phyloP scores from a whole-genome alignment of 2,329 filamentous ascomycete species.

The Apiospora marii region DNA sequence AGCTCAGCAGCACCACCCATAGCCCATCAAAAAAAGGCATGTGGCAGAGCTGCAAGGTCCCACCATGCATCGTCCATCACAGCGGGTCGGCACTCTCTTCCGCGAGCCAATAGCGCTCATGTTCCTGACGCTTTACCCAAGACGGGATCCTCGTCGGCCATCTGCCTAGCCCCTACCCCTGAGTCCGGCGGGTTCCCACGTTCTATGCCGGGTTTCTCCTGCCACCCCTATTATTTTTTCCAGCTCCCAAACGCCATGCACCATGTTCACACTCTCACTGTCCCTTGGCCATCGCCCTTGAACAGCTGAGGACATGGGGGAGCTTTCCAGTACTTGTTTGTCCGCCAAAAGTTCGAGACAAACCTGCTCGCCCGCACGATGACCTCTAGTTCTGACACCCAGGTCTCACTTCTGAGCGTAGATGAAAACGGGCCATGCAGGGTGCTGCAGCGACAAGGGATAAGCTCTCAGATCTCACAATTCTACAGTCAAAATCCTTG shows the following conservation, averaged over 20 bases:
- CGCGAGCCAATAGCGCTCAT: constrained; percentile 49
- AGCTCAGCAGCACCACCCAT: neutral
- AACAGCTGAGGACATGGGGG: neutral
- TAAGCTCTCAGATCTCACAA: constrained; percentile 15
- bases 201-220: constrained; percentile 17
- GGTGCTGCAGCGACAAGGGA: constrained; percentile 16
- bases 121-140: constrained; percentile 49
- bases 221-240: constrained; percentile 11
- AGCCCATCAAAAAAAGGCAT: neutral
- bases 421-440: constrained; percentile 15
- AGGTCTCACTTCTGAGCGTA: neutral
- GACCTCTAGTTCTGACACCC: neutral
- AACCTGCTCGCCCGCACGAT: neutral
- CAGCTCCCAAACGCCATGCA: neutral
- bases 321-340: neutral
- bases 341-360: constrained; percentile 2
- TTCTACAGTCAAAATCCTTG: neutral
- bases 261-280: neutral
- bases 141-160: constrained; percentile 9
- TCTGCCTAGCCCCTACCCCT: constrained; percentile 8
- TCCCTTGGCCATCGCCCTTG: neutral
- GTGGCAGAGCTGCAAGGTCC: constrained; percentile 14
- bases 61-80: constrained; percentile 33
- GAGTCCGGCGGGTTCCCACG: neutral
- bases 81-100: constrained; percentile 43